Conservation (phyloP, 139 green algal genomes). For the Trebouxia sp. region DNA sequence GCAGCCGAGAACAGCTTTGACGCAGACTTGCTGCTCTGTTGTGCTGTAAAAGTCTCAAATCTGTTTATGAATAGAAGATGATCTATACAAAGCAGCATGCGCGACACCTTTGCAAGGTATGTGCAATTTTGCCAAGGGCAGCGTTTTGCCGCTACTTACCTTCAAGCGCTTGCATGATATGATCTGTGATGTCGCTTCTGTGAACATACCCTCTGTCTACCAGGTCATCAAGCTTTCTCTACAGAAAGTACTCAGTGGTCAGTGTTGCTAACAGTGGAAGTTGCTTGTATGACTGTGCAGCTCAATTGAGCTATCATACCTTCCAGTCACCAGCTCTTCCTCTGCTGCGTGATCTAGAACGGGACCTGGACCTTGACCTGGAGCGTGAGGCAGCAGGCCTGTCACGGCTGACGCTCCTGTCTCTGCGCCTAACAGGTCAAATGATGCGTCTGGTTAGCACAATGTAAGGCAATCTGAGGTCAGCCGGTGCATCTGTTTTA, state of each 20-base stretch:
- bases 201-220: slow-evolving; percentile 46
- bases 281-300: not conserved
- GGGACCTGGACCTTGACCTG: slow-evolving; percentile 17
- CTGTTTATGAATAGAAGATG: not conserved
- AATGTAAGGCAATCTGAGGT: slow-evolving; percentile 4
- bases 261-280: no score
- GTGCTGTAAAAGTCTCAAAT: no score
- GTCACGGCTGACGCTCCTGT: slow-evolving; percentile 18
- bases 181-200: slow-evolving; percentile 43
- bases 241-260: no score
- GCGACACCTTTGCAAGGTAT: no score
- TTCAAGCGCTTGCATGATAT: slow-evolving; percentile 48
- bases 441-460: slow-evolving; percentile 25
- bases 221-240: slow-evolving; percentile 52
- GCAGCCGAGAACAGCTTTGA: no score
- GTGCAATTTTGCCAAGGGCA: not conserved
- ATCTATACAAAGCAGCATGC: not conserved
- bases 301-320: not conserved
- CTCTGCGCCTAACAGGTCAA: slow-evolving; percentile 24
- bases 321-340: slow-evolving; percentile 34
- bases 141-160: slow-evolving; percentile 19
- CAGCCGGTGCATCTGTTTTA: slow-evolving; percentile 23
- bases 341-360: slow-evolving; percentile 27
- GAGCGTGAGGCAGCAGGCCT: slow-evolving; percentile 23
- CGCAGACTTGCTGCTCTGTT: no score